Evolutionary conservation across 306 rosid genomes (phyloP), one percentile per base, ranked within the genome.

Genomic region (Myrica gale): DNA sequence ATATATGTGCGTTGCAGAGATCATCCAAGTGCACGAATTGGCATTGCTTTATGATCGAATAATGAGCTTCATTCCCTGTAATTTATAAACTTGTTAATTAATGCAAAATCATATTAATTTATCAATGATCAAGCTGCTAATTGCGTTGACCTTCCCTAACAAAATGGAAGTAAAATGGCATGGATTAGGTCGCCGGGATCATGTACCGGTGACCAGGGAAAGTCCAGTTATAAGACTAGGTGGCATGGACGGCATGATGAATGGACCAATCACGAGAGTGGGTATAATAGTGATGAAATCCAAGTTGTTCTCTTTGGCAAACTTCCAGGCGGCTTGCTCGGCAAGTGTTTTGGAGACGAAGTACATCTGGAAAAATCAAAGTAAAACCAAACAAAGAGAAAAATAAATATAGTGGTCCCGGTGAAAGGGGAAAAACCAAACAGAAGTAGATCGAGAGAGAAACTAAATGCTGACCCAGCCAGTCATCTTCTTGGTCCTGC

Each of bases 331-430:
- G 19, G 84, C 93, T 80, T 88, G 86, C 79, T 92, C 96, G 0
- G 97, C 97, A 15, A 88, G 20, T 0, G 97, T 90, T 82, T 92
- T 92, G n/a, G 97, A 90, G 17, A 83, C 88, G 41, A 92, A 92
- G 68, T 88, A 92, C 93, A 88, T 87, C 97, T 92, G 70, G 16
- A 10, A 10, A 32, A 50, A 60, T 2, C 32, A 69, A 0, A 43
- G 5, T 6, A 21, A 47, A 12, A 12, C 23, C 7, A n/a, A 53
- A 8, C 51, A 12, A 4, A 73, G 19, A 4, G 17, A 21, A 13
- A 71, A 32, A 62, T 9, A 43, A 12, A 74, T 16, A 16, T 32
- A 32, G 3, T 2, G 37, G 37, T 3, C 37, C 37, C 37, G 37
- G 37, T 32, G 3, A 32, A 32, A 32, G 37, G 37, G n/a, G 9